These are phyloP conservation scores for Ogataea thermomethanolica DNA, from an alignment of 805 yeast genomes.

Conservation along the genomic window DNA sequence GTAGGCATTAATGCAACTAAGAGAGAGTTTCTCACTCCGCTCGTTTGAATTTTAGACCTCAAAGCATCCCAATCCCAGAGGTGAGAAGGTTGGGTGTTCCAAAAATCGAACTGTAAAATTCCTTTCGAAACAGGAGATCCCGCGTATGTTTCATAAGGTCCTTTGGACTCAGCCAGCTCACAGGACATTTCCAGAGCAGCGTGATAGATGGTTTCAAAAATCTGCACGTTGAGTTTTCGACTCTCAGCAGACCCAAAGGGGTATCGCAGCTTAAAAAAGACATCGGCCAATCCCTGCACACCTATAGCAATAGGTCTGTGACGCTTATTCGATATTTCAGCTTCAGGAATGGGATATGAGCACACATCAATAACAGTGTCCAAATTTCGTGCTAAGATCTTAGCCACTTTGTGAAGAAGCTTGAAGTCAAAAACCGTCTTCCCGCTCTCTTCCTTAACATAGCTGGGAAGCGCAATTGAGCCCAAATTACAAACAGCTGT, in stretches of 20 bases:
- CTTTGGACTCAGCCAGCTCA: conserved; percentile 69
- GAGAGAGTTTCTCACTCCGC: conserved; percentile 84
- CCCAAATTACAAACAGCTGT: conserved; percentile 95
- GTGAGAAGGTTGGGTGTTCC: conserved; percentile 76
- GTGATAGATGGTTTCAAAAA: conserved; percentile 94
- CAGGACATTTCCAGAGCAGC: conserved; percentile 85
- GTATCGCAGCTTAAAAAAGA: conserved; percentile 71
- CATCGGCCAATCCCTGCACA: conserved; percentile 95
- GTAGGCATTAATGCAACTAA: conserved; percentile 97
- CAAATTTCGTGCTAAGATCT: conserved; percentile 74
- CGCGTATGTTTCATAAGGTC: conserved; percentile 66
- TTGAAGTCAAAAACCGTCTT: conserved; percentile 64
- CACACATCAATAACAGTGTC: conserved; percentile 83
- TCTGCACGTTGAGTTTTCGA: conserved; percentile 68
- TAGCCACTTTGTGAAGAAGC: conserved; percentile 69
- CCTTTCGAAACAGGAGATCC: conserved; percentile 95
- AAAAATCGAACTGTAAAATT: conserved; percentile 77
- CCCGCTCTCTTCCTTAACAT: conserved; percentile 42
- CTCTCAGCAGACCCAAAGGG: conserved; percentile 89
- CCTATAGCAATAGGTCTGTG: conserved; percentile 96
- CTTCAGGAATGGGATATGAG: conserved; percentile 77
- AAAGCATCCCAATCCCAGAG: conserved; percentile 84
- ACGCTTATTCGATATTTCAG: conserved; percentile 69
- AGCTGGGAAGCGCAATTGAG: conserved; percentile 84
- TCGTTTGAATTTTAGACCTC: conserved; percentile 51